Evolutionary conservation across 148 eudicot species (phyloP), one percentile per base, ranked within the genome.

Genomic region (Amaranthus palmeri): DNA sequence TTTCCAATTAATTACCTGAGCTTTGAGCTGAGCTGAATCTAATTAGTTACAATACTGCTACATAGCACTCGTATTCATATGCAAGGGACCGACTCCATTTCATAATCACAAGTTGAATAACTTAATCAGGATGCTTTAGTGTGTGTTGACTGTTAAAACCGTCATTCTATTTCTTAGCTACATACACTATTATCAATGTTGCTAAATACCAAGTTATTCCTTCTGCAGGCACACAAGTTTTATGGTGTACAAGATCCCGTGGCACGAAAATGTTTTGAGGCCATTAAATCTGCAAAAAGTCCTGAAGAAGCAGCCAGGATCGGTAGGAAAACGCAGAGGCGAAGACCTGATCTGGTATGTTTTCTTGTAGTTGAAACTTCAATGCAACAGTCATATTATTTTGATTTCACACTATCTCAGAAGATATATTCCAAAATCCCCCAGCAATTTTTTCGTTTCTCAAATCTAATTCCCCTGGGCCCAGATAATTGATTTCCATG

Each of bases 231-330:
- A n/a, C 83, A 91, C 48, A 95, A 95, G 81, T 95, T 89, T 87
- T 77, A 82, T 48, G 96, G 92, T 53, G 84, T 84, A 62, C 77
- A 86, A 72, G 87, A 89, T 76, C 88, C 87, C 79, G 78, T 68
- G 67, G 97, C 97, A 17, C 79, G 76, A 75, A 84, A 81, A 12
- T 86, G 79, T 79, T 73, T 89, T 41, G 86, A 91, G 69, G 87
- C 80, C 70, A 88, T 95, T 71, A 85, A 80, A 76, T 71, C 75
- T 13, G 88, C 99, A 59, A 95, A 80, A 82, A 95, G 99, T 72
- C 99, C 97, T 0, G 99, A 95, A 84, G 99, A 91, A 88, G 99
- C 99, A 61, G 97, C 97, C 74, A 85, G 97, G 75, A 79, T 87
- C 72, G 97, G 97, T 73, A 84, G 99, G 83, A 85, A 72, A 82